Evolutionary conservation across 2,329 filamentous ascomycete species (phyloP).

Genomic region (Ciborinia camelliae): DNA sequence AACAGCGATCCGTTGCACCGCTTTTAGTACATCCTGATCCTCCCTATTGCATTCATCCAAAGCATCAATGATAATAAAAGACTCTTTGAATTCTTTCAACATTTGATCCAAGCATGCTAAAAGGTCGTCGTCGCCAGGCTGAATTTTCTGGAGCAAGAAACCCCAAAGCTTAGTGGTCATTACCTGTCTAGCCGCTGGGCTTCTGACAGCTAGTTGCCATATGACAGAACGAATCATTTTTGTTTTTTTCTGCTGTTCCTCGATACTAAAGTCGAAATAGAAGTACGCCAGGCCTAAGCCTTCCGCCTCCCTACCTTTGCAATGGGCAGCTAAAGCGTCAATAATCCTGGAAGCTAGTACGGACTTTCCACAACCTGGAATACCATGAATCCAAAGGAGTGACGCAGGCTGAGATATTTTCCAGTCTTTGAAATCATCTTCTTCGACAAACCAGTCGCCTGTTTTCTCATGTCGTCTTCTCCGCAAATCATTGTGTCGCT

Average conservation of each 20-base stretch:
- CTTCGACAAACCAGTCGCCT: background rate
- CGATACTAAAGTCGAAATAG: background rate
- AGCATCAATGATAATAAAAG: background rate
- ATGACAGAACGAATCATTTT: background rate
- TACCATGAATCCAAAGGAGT: background rate
- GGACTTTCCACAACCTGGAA: conserved; percentile 4
- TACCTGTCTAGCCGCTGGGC: background rate
- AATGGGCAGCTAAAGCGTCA: background rate
- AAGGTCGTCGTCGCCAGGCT: background rate
- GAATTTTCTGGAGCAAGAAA: background rate
- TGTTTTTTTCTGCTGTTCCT: background rate
- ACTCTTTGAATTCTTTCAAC: background rate
- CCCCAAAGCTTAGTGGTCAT: background rate
- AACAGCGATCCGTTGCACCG: background rate
- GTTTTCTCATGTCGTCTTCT: background rate
- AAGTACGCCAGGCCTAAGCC: background rate
- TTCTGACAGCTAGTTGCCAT: background rate
- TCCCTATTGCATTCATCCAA: conserved; percentile 2
- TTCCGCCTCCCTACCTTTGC: background rate
- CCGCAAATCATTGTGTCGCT: background rate
- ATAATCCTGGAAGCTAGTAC: background rate
- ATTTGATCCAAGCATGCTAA: background rate
- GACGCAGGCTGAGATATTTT: background rate
- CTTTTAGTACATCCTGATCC: background rate
- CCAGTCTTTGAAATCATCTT: background rate